Percentiles rank a stretch among this genome's conserved stretches.
Evolutionary conservation across 495 filamentous ascomycete species (phyloP).

Genomic region (Penicillium bialowiezense): DNA sequence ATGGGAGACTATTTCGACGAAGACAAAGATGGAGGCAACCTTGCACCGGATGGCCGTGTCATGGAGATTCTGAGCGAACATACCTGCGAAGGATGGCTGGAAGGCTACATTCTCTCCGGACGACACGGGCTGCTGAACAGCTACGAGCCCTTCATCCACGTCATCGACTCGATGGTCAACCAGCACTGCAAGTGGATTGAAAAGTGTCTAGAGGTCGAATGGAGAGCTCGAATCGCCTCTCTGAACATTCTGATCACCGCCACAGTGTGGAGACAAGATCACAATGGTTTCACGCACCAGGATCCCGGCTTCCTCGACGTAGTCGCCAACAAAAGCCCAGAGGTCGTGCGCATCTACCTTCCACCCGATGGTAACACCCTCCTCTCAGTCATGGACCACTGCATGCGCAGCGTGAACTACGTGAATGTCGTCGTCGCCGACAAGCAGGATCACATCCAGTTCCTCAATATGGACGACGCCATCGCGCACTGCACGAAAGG

Average conservation of each 20-base stretch:
- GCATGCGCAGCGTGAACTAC: conserved; percentile 65
- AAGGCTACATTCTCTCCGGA: conserved; percentile 69
- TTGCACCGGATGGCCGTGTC: conserved; percentile 60
- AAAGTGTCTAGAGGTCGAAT: conserved; percentile 69
- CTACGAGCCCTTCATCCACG: conserved; percentile 76
- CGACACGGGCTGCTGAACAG: conserved; percentile 71
- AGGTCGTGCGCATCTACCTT: conserved; percentile 74
- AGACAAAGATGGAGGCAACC: conserved; percentile 65
- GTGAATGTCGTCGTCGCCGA: conserved; percentile 75
- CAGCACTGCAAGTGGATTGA: conserved; percentile 81
- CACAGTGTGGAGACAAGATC: conserved; percentile 75
- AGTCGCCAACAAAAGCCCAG: conserved; percentile 69
- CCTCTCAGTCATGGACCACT: conserved; percentile 66
- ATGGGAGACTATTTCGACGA: conserved; percentile 72
- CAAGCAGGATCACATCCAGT: conserved; percentile 74
- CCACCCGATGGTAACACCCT: conserved; percentile 73
- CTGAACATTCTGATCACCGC: conserved; percentile 73
- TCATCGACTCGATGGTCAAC: conserved; percentile 78
- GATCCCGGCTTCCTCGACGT: conserved; percentile 75
- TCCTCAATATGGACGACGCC: conserved; percentile 64
- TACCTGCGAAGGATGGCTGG: conserved; percentile 73
- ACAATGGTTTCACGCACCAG: conserved; percentile 78
- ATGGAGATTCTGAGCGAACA: conserved; percentile 80
- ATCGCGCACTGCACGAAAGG: conserved; percentile 70
- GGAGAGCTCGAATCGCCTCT: conserved; percentile 63